phyloP scores from a whole-genome alignment of 164 flowering plant species.

The Vitis riparia region DNA sequence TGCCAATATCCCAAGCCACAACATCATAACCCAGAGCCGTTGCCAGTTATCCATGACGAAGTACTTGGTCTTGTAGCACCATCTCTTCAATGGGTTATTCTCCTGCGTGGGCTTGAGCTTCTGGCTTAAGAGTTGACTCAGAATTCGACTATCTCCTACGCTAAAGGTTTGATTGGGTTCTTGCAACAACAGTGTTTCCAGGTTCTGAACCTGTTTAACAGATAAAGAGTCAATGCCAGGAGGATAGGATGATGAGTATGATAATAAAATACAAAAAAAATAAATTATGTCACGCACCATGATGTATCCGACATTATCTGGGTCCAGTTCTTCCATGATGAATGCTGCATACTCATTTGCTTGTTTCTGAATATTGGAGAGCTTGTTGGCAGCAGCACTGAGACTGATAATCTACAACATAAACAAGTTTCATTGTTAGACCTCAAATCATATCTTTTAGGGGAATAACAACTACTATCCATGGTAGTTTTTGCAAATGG shows the following conservation, averaged over 20 bases:
- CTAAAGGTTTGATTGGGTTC: background rate
- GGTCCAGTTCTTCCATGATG: constrained; percentile 69
- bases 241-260: no score
- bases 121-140: constrained; percentile 4
- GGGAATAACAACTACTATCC: no score
- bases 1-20: constrained; percentile 39
- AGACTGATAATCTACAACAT: constrained; percentile 37
- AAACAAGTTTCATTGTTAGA: background rate
- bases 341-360: constrained; percentile 61
- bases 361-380: constrained; percentile 44
- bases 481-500: background rate
- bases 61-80: background rate
- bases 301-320: constrained; percentile 43
- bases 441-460: no score
- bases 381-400: constrained; percentile 59
- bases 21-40: constrained; percentile 48
- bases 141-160: background rate
- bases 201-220: background rate
- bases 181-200: background rate
- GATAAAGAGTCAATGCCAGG: no score
- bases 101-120: constrained; percentile 3
- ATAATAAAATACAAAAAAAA: background rate
- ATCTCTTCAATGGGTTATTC: background rate
- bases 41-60: constrained; percentile 26
- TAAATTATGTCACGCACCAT: constrained; percentile 29